Evolutionary conservation across 805 yeast genomes (phyloP).

Genomic region (Ogataea salicorniae): DNA sequence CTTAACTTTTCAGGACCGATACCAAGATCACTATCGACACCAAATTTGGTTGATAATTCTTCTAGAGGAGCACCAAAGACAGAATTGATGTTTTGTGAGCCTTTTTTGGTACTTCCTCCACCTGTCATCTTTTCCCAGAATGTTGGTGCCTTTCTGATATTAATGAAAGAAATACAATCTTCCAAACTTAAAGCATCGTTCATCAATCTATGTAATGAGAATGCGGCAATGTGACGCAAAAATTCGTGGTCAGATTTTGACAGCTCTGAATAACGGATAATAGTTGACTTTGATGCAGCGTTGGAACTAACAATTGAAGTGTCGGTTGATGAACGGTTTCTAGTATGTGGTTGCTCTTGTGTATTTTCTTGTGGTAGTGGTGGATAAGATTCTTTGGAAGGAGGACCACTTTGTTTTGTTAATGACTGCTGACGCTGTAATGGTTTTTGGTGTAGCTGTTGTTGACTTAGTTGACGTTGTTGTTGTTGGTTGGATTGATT

Average conservation of each 20-base stretch:
- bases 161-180: conserved; percentile 38
- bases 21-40: conserved; percentile 80
- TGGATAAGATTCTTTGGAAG: background rate
- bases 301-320: background rate
- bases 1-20: conserved; percentile 75
- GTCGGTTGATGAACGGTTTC: background rate
- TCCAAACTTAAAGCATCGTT: conserved; percentile 30
- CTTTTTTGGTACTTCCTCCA: conserved; percentile 5
- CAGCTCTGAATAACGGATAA: conserved; percentile 61
- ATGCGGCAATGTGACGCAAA: conserved; percentile 54
- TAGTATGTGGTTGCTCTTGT: background rate
- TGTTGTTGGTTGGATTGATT: background rate
- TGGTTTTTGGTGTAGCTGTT: background rate
- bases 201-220: conserved; percentile 38
- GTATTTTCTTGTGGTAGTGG: background rate
- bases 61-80: conserved; percentile 81
- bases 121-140: conserved; percentile 50
- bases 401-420: background rate
- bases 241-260: conserved; percentile 51
- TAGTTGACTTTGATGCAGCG: conserved; percentile 25
- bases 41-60: conserved; percentile 58
- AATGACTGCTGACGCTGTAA: background rate
- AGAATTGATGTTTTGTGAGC: conserved; percentile 18
- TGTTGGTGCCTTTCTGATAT: conserved; percentile 37
- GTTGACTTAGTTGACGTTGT: background rate